Percentiles rank a stretch among this genome's conserved stretches.
These are phyloP conservation scores for Dothiorella sarmentorum DNA, from an alignment of 2,329 filamentous ascomycete genomes.

Conservation along the genomic window DNA sequence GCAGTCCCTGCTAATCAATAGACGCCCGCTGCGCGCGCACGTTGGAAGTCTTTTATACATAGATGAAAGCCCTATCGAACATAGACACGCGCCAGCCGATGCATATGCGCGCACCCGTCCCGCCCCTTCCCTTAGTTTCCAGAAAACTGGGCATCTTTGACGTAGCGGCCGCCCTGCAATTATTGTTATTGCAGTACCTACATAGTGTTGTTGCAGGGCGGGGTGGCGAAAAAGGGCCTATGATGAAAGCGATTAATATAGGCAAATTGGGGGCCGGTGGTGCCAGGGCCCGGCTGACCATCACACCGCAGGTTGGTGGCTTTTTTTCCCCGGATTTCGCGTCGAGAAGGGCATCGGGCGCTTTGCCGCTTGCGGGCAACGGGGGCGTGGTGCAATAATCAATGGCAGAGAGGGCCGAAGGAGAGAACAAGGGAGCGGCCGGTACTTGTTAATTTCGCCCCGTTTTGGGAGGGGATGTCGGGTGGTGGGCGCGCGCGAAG, in stretches of 20 bases:
- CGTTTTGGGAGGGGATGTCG: too few relatives aligned
- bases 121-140: conserved; percentile 6
- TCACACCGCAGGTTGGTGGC: neutral
- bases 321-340: conserved; percentile 11
- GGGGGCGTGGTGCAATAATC: too few relatives aligned
- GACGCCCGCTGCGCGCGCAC: neutral
- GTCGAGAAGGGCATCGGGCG: conserved; percentile 7
- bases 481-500: neutral
- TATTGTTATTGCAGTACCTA: too few relatives aligned
- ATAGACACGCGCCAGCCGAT: too few relatives aligned
- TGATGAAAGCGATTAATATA: conserved; percentile 5
- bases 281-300: conserved; percentile 4
- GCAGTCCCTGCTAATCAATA: conserved; percentile 13
- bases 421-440: conserved; percentile 2
- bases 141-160: neutral
- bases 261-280: conserved; percentile 12
- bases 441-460: conserved; percentile 16
- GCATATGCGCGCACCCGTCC: neutral
- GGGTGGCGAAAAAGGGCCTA: too few relatives aligned
- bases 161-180: neutral
- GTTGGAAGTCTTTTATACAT: conserved; percentile 6
- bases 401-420: too few relatives aligned
- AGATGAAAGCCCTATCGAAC: conserved; percentile 4
- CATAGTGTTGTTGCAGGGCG: too few relatives aligned
- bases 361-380: conserved; percentile 12